Percentiles rank a stretch among this genome's conserved stretches.
These are phyloP conservation scores for Nitzschia sp. DNA, from an alignment of 108 stramenopile species.

Conservation along the genomic window DNA sequence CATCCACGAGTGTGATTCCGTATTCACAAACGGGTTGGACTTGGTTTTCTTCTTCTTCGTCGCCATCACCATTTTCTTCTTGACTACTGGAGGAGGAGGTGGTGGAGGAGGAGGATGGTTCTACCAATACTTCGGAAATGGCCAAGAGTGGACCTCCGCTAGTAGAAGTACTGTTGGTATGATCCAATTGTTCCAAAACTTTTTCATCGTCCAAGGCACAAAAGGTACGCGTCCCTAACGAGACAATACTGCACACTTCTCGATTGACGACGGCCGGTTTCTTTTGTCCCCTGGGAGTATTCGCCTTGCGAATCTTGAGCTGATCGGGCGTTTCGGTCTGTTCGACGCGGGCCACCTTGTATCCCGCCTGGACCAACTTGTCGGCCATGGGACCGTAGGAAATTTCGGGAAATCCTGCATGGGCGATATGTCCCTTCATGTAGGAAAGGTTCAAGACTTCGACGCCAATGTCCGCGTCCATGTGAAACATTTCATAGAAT, in stretches of 20 bases:
- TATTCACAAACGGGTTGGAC: slow-evolving; percentile 84
- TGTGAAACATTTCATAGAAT: slow-evolving; percentile 86
- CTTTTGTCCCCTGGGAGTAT: slow-evolving; percentile 47
- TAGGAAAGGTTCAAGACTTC: slow-evolving; percentile 85
- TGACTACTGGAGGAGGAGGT: not conserved
- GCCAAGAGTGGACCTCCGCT: slow-evolving; percentile 76
- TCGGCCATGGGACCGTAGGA: slow-evolving; percentile 77
- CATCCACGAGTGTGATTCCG: slow-evolving; percentile 93
- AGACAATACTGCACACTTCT: slow-evolving; percentile 91
- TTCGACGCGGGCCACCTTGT: slow-evolving; percentile 97
- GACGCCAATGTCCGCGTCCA: slow-evolving; percentile 97
- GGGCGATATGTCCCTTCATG: slow-evolving; percentile 97
- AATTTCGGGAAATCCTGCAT: slow-evolving; percentile 97
- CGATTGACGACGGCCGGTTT: slow-evolving; percentile 91
- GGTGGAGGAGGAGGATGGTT: not conserved
- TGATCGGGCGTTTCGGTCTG: slow-evolving; percentile 98
- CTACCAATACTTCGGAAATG: slow-evolving; percentile 69
- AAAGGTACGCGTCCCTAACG: slow-evolving; percentile 92
- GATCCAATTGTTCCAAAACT: slow-evolving; percentile 36
- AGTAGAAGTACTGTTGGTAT: slow-evolving; percentile 17
- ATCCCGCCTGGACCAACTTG: slow-evolving; percentile 90
- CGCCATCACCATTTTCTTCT: not conserved
- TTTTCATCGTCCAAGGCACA: slow-evolving; percentile 87
- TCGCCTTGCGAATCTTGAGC: slow-evolving; percentile 83
- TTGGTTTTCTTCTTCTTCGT: slow-evolving; percentile 29